These are phyloP conservation scores for Cladosporium halotolerans DNA, from an alignment of 2,329 filamentous ascomycete genomes.

Conservation along the genomic window DNA sequence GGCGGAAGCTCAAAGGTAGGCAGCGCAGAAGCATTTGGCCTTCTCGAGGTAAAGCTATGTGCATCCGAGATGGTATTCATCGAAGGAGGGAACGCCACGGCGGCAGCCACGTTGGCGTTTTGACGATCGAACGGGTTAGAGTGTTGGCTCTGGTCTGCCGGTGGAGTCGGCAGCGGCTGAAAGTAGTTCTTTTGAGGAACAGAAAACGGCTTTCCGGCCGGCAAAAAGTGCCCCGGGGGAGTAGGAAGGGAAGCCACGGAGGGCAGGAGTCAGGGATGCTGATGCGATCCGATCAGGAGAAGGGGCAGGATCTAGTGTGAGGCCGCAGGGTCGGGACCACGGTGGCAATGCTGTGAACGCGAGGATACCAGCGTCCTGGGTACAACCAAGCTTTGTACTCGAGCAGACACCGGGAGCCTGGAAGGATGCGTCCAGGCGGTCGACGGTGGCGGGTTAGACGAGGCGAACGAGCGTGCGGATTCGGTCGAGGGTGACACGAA, in stretches of 20 bases:
- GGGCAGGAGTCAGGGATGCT: slow-evolving; percentile 19
- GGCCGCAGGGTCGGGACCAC: slow-evolving; percentile 14
- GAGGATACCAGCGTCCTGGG: slow-evolving; percentile 26
- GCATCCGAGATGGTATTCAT: slow-evolving; percentile 59
- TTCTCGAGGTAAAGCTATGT: slow-evolving; percentile 63
- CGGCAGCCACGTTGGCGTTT: slow-evolving; percentile 56
- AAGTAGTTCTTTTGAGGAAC: slow-evolving; percentile 18
- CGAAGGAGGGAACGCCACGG: slow-evolving; percentile 53
- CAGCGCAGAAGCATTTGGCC: slow-evolving; percentile 62
- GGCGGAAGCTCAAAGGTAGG: slow-evolving; percentile 65
- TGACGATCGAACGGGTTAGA: slow-evolving; percentile 27
- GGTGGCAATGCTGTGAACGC: slow-evolving; percentile 20
- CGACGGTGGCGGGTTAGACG: slow-evolving; percentile 18
- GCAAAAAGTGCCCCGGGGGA: slow-evolving; percentile 25
- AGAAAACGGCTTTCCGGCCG: slow-evolving; percentile 20
- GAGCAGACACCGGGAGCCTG: slow-evolving; percentile 27
- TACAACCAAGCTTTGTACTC: slow-evolving; percentile 32
- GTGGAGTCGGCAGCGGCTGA: slow-evolving; percentile 26
- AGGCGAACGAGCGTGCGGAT: slow-evolving; percentile 19
- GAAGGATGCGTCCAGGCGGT: slow-evolving; percentile 20
- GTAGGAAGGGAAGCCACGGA: slow-evolving; percentile 29
- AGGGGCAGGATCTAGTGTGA: slow-evolving; percentile 9
- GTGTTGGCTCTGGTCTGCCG: slow-evolving; percentile 25
- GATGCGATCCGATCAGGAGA: slow-evolving; percentile 9
- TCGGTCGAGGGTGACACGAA: slow-evolving; percentile 33